Evolutionary conservation across 805 yeast species (phyloP), one percentile per base, ranked within the genome.

Genomic region (Ogataea degrootiae): DNA sequence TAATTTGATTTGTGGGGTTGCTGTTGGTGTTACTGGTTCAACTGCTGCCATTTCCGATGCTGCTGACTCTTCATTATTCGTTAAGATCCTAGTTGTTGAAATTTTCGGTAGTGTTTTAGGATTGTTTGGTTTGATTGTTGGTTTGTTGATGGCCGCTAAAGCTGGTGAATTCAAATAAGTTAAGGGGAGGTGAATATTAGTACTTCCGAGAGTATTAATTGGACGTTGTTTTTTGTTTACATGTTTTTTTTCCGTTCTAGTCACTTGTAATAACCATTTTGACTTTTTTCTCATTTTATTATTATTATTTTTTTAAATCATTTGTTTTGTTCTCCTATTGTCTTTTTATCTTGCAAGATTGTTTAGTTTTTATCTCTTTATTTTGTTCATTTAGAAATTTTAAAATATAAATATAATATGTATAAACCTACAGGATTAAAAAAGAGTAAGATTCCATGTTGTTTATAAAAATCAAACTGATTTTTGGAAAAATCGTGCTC

Each of bases 1-100:
- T 60, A 94, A 94, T 69, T 78, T 94, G 66, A 85, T 94, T 50
- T 94, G 99, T 77, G 99, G 99, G 73, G 75, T 94, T 47, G 92
- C 97, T 4, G 99, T 94, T 42, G 99, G 99, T 53, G 77, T 94
- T 52, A 94, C 99, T 15, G 99, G 99, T 42, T 84, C 98, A 23
- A 94, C 97, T n/a, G 99, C 98, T 34, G 99, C 99, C 37, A 80
- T 94, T 52, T 82, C 96, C 39, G 99, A 94, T 70, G 99, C 99
- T 31, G 97, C 99, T 11, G 97, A 94, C 72, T 82, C 97, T 22
- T 79, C 96, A 4, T 74, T 94, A 55, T 94, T 94, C 61, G 99
- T 94, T 53, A 94, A 94, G 72, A 94, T 94, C 50, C 80, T 94
- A 62, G 99, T 94, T 53, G 85, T 94, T 59, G 99, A 94, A 76